Conservation (phyloP, 495 filamentous ascomycete species). For the Lepraria neglecta region DNA sequence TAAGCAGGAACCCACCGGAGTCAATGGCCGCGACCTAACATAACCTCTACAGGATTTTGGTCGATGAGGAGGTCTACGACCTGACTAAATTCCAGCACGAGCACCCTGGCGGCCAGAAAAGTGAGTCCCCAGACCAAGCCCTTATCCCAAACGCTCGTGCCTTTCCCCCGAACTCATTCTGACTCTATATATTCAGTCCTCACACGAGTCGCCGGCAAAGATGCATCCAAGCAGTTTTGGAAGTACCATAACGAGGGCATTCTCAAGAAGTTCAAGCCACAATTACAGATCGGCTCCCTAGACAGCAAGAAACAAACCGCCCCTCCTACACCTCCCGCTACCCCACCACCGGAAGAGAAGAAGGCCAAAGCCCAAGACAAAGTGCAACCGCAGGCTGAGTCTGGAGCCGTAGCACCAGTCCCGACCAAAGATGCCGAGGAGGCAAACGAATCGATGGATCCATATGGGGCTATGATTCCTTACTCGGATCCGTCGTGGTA, state of each 20-base stretch:
- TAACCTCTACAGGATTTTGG: slow-evolving; percentile 48
- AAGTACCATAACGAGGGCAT: slow-evolving; percentile 97
- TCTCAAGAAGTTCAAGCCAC: slow-evolving; percentile 87
- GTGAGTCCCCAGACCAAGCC: slow-evolving; percentile 38
- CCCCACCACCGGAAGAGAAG: slow-evolving; percentile 45
- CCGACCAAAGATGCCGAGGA: slow-evolving; percentile 40
- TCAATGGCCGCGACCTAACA: neutral
- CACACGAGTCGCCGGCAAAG: slow-evolving; percentile 86
- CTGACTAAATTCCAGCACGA: slow-evolving; percentile 90
- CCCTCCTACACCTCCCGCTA: slow-evolving; percentile 47
- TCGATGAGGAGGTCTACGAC: slow-evolving; percentile 97
- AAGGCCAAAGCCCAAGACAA: slow-evolving; percentile 44
- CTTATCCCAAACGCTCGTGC: neutral
- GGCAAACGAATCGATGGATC: slow-evolving; percentile 66
- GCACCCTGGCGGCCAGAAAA: slow-evolving; percentile 96
- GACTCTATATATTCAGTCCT: slow-evolving; percentile 51
- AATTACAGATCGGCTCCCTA: slow-evolving; percentile 84
- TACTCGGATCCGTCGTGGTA: slow-evolving; percentile 95
- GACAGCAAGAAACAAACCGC: slow-evolving; percentile 69
- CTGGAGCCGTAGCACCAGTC: slow-evolving; percentile 44
- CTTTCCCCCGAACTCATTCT: slow-evolving; percentile 13
- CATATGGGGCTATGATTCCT: slow-evolving; percentile 79
- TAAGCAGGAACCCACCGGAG: neutral
- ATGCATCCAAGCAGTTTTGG: slow-evolving; percentile 98
- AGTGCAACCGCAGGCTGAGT: slow-evolving; percentile 40